Evolutionary conservation across 139 green algal genomes (phyloP), one percentile per base, ranked within the genome.

Genomic region (Asterochloris erici): DNA sequence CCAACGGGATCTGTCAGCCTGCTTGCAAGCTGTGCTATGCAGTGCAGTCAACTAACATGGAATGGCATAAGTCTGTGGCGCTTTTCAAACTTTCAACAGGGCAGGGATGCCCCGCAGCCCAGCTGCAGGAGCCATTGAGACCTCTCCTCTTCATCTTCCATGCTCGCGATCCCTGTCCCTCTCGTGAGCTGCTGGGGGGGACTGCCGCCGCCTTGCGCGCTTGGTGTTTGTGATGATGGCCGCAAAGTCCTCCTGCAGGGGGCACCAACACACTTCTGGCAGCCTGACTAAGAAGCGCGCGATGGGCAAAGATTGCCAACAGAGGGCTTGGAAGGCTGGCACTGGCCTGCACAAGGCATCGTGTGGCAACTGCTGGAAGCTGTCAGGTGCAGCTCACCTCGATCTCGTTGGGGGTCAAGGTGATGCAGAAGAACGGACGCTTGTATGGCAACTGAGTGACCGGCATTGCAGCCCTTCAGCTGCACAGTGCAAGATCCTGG

Each of bases 141-240:
- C 28, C 14, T 63, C 16, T 19, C 28, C 15, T 15, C 26, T 0
- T 38, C 6, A 21, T 29, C 23, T 62, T 78, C 27, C 73, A 38
- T 70, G 23, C 9, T 27, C 14, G 26, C 61, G 63, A 12, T 84
- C 61, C 21, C 60, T 84, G 4, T 84, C 81, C 68, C 69, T 78
- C 29, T 27, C 19, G 28, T 63, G 63, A 63, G 83, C 81, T 26
- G 77, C 73, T 27, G 86, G 79, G 29, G 86, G 86, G 12, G 83
- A 84, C 24, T 74, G 38, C 21, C 86, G 69, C 14, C 86, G 68
- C 68, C 83, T 63, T 4, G 23, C 28, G 10, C 86, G 76, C 79
- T 89, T 89, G 11, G 86, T 89, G 78, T 87, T 89, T 28, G 83
- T 85, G n/a, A 89, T 87, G 23, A 89, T 89, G 12, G 82, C 29